These are phyloP conservation scores for Globisporangium okanoganense DNA, from an alignment of 352 stramenopile genomes.

Conservation along the genomic window DNA sequence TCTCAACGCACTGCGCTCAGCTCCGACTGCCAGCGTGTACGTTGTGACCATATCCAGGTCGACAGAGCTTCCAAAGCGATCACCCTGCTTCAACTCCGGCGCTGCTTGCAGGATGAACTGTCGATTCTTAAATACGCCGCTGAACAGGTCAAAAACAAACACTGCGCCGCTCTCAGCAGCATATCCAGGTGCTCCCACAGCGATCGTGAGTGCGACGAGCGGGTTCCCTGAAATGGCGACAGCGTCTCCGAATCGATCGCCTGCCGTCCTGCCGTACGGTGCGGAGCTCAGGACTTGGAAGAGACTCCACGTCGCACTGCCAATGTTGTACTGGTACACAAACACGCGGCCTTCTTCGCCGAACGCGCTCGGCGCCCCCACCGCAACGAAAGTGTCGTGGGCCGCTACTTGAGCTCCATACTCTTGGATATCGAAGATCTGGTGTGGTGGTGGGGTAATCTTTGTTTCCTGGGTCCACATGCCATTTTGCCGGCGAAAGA, in stretches of 20 bases:
- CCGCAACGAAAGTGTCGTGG: conserved; percentile 42
- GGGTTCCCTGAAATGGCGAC: conserved; percentile 55
- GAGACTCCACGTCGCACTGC: conserved; percentile 35
- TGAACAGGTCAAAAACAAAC: conserved; percentile 71
- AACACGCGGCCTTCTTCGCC: conserved; percentile 61
- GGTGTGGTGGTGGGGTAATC: conserved; percentile 32
- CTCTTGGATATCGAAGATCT: conserved; percentile 46
- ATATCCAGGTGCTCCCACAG: conserved; percentile 70
- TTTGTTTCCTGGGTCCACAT: conserved; percentile 63
- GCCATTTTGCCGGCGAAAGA: conserved; percentile 38
- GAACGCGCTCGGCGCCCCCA: conserved; percentile 59
- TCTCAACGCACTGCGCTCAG: conserved; percentile 35
- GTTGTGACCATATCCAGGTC: conserved; percentile 70
- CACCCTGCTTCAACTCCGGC: conserved; percentile 42
- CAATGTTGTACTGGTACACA: conserved; percentile 65
- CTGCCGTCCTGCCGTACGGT: conserved; percentile 35
- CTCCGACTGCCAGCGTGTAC: conserved; percentile 67
- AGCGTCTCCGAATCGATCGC: conserved; percentile 69
- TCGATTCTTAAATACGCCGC: conserved; percentile 53
- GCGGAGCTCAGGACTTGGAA: conserved; percentile 62
- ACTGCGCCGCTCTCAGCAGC: conserved; percentile 44
- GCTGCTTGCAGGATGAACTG: conserved; percentile 55
- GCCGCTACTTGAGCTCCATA: conserved; percentile 52
- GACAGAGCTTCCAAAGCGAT: conserved; percentile 66
- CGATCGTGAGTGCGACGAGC: conserved; percentile 40